These are phyloP conservation scores for Solanum bukasovii DNA, from an alignment of 257 asterid species.

Conservation along the genomic window DNA sequence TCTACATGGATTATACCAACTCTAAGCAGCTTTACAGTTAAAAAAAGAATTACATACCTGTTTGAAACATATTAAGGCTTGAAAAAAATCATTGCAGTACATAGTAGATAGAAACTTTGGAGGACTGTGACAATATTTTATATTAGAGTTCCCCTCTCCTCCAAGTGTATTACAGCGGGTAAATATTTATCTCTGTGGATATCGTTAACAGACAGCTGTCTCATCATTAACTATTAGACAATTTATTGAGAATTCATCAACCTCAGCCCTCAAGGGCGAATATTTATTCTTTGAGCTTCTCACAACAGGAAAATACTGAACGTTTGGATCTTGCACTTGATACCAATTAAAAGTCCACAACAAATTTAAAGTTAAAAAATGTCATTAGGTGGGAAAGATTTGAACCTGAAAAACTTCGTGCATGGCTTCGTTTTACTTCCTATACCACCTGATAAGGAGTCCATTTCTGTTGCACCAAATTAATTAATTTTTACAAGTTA, in stretches of 20 bases:
- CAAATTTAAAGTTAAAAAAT: neutral
- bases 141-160: neutral
- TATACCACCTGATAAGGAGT: conserved; percentile 68
- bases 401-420: conserved; percentile 99
- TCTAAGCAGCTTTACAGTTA: neutral
- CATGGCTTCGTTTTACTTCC: conserved; percentile 99
- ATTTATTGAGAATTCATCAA: neutral
- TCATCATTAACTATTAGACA: neutral
- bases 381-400: conserved; percentile 57
- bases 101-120: neutral
- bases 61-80: neutral
- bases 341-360: neutral
- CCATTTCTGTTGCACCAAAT: no score
- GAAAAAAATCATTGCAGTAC: neutral
- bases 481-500: no score
- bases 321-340: conserved; percentile 6
- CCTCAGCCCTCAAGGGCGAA: neutral
- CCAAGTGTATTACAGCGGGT: neutral
- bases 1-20: neutral
- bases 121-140: neutral
- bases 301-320: conserved; percentile 9
- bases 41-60: neutral
- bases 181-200: neutral
- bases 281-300: neutral
- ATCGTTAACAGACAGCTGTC: neutral